Base-by-base conservation (phyloP, 371 early-diverging fungal genomes). In the Mortierella sp. region DNA sequence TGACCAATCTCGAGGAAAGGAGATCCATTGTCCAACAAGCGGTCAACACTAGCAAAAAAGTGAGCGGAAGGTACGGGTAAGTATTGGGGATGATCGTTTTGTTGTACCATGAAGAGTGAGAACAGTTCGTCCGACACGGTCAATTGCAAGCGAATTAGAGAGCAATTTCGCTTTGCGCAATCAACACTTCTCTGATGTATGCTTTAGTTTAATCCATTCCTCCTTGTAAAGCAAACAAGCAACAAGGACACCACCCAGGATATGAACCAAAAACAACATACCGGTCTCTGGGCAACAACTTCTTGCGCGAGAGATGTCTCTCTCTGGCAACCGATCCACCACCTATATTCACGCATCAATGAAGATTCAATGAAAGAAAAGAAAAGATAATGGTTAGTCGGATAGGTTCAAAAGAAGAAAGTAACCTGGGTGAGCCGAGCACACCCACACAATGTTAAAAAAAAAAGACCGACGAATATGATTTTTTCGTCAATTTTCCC, bases 1-100 rank as follows among this genome's bases (percentile, higher is more conserved):
- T 96, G 96, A 74, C 97, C 97, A 76, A 99, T 90, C 89, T 99
- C 99, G 72, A 99, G 91, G 91, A 99, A 99, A 19, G 99, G 97
- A 19, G 97, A 95, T 47, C 96, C 95, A 78, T 95, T 95, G 91
- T 98, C 98, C 74, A 98, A 84, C 57, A 98, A 89, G 28, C 94
- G 92, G 71, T 96, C 95, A 81, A 98, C 94, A 89, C 95, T 94
- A 31, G 44, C 10, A 72, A 8, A n/a, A 19, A n/a, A 70, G 55
- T 2, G 9, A 19, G 47, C 3, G 14, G 45, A 45, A 28, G 44
- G 45, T 0, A 26, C 0, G 45, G 38, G 31, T 21, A 1, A 55
- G 55, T 34, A 10, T 1, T 21, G 31, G 6, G 54, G 28, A 26
- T 24, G 0, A 19, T 47, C 44, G 47, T 75, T 38, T 26, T 21